Evolutionary conservation across 345 rosid species (phyloP), one percentile per base, ranked within the genome.

Genomic region (Murraya paniculata): DNA sequence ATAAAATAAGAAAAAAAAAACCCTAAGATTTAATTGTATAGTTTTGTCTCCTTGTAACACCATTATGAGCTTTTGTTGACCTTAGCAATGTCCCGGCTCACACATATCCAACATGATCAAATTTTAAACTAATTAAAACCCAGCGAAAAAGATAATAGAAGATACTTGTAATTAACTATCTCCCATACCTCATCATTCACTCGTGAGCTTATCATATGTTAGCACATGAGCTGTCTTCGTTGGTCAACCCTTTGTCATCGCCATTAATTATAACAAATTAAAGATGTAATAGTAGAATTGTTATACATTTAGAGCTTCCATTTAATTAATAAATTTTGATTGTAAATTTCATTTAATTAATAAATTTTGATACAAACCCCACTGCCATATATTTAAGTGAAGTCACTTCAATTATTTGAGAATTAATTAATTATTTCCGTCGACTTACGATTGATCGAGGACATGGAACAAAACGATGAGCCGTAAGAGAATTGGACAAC

Each of bases 221-320:
- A 71, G 87, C 91, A 88, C 91, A 84, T 88, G 91, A 75, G 81
- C 77, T 87, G 91, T 90, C 82, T 75, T 78, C 74, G 57, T 61
- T 35, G 10, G 89, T 88, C 90, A 85, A 84, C 89, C 78, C 39
- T 82, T 68, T 62, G 59, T 68, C 80, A 35, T 82, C 79, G 22
- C 50, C 41, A 36, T 71, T 62, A 30, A 45, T 45, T 3, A 45
- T 45, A 45, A 45, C 50, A 45, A 45, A 45, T 45, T 45, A 11
- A 45, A 45, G 5, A 45, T 59, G 45, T 36, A 50, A 70, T 50
- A 2, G n/a, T 2, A 41, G 6, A 28, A 28, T 27, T 33, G 7
- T 24, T 24, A 7, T 33, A 1, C 27, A 25, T 31, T 19, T 24
- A 56, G 75, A 36, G 45, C n/a, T 57, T 72, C 30, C 66, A 58